A percentile compares a stretch with the other conserved stretches of the same genome.
Evolutionary conservation across 106 monocot genomes (phyloP).

Genomic region (Alisma plantagoaquatica): DNA sequence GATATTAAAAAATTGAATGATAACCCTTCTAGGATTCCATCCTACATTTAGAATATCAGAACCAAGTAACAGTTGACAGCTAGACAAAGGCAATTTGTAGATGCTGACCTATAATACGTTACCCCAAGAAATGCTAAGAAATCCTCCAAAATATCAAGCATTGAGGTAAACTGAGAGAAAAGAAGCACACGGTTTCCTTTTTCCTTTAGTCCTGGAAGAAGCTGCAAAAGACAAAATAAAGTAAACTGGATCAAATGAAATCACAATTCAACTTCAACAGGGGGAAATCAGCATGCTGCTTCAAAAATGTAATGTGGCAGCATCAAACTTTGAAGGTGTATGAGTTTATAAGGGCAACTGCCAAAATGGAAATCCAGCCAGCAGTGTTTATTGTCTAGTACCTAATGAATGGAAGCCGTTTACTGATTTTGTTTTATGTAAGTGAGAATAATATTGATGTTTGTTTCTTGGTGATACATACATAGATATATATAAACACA

Average conservation of each 20-base stretch:
- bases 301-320: neutral
- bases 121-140: slow-evolving; percentile 24
- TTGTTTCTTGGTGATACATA: no score
- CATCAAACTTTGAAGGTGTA: neutral
- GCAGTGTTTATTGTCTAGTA: no score
- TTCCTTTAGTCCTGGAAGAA: slow-evolving; percentile 41
- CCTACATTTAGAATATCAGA: no score
- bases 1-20: no score
- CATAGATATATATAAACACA: no score
- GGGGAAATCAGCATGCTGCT: neutral
- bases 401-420: no score
- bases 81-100: no score
- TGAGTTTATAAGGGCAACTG: neutral
- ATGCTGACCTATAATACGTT: slow-evolving; percentile 25
- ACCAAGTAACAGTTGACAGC: no score
- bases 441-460: no score
- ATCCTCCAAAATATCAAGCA: slow-evolving; percentile 54
- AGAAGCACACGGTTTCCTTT: slow-evolving; percentile 43
- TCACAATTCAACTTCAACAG: no score
- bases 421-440: no score
- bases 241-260: neutral
- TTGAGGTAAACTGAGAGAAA: slow-evolving; percentile 44
- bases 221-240: slow-evolving; percentile 13
- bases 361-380: neutral
- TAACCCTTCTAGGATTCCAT: no score